Conservation (phyloP, 2,329 filamentous ascomycete genomes). For the Colletotrichum coccodes region DNA sequence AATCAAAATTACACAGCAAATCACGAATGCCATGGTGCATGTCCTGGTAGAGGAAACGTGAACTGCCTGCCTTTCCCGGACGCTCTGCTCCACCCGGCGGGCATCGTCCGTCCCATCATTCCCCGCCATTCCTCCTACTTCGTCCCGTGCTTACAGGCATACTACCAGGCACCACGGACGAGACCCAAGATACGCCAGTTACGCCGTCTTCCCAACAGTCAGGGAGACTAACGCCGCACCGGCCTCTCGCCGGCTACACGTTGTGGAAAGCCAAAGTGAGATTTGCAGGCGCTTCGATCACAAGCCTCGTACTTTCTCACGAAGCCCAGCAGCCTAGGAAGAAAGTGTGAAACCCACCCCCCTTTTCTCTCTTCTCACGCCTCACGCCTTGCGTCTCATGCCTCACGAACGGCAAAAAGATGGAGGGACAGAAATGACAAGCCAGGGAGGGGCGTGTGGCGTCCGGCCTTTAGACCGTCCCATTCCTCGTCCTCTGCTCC, state of each 20-base stretch:
- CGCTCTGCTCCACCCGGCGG: slow-evolving; percentile 2
- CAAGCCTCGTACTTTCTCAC: slow-evolving; percentile 2
- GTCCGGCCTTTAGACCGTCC: not conserved
- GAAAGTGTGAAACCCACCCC: not conserved
- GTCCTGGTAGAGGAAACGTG: not conserved
- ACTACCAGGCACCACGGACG: not conserved
- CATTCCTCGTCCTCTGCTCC: not conserved
- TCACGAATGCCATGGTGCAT: slow-evolving; percentile 18
- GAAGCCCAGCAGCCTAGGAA: not conserved
- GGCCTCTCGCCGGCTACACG: not conserved
- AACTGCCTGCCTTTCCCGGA: slow-evolving; percentile 1
- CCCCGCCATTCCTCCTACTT: slow-evolving; percentile 7
- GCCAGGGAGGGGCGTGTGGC: not conserved
- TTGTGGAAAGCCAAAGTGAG: not conserved
- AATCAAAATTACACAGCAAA: not conserved
- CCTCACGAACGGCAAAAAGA: not conserved
- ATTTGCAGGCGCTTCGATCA: not conserved
- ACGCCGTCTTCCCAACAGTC: not conserved
- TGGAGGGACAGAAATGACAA: not conserved
- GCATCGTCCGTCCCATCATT: not conserved
- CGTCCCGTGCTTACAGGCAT: not conserved
- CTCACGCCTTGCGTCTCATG: not conserved
- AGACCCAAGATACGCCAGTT: not conserved
- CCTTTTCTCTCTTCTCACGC: not conserved
- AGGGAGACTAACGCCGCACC: not conserved